phyloP scores from a whole-genome alignment of 2,329 filamentous ascomycete species.

The Tricladium varicosporioides region DNA sequence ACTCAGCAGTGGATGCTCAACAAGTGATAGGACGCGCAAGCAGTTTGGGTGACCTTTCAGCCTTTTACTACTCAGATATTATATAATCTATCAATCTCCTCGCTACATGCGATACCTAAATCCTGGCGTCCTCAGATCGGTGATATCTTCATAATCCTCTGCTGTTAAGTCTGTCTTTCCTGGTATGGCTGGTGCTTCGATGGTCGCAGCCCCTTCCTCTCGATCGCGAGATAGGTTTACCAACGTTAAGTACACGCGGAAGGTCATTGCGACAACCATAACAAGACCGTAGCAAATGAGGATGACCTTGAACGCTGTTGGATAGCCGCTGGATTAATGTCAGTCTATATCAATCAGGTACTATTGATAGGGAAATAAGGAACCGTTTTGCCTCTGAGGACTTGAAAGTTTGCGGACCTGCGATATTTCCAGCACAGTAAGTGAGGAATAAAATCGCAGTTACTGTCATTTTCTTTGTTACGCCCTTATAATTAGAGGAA shows the following conservation, averaged over 20 bases:
- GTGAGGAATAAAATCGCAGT: constrained; percentile 25
- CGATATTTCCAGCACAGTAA: constrained; percentile 31
- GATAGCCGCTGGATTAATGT: constrained; percentile 18
- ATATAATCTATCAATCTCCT: background rate
- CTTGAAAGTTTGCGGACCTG: constrained; percentile 25
- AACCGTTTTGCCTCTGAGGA: constrained; percentile 14
- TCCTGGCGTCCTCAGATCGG: constrained; percentile 57
- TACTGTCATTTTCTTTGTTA: constrained; percentile 35
- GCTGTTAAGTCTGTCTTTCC: constrained; percentile 40
- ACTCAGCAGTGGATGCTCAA: background rate
- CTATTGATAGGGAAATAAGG: background rate
- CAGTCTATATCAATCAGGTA: background rate
- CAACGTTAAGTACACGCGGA: constrained; percentile 25
- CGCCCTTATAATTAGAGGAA: constrained; percentile 30
- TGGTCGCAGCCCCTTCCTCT: constrained; percentile 38
- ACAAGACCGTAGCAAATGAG: constrained; percentile 27
- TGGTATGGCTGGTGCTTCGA: constrained; percentile 33
- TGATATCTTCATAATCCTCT: constrained; percentile 54
- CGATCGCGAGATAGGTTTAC: constrained; percentile 38
- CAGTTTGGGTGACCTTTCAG: background rate
- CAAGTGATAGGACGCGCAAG: background rate
- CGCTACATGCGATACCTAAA: constrained; percentile 55
- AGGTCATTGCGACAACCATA: constrained; percentile 16
- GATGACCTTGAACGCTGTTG: constrained; percentile 28
- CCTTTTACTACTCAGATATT: background rate